A percentile compares a stretch with the other conserved stretches of the same genome.
These are phyloP conservation scores for Naegleria lovaniensis DNA, from an alignment of 208 protist species.

Conservation along the genomic window DNA sequence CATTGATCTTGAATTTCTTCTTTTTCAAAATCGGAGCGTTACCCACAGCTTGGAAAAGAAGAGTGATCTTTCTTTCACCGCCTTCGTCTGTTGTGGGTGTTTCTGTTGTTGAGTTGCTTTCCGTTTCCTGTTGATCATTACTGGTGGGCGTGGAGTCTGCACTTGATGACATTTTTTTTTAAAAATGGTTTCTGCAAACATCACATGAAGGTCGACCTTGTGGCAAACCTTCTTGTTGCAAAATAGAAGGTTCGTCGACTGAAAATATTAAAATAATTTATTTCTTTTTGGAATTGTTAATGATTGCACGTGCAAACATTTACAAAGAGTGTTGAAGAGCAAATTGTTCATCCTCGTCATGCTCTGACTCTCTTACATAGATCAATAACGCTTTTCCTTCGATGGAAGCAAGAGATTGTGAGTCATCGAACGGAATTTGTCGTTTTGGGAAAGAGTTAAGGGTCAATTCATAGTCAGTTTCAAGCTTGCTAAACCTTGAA, in stretches of 20 bases:
- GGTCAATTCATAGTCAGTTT: not conserved
- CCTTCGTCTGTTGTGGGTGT: not conserved
- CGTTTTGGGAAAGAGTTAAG: not conserved
- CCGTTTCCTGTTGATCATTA: not conserved
- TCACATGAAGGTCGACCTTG: too few species aligned
- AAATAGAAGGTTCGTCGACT: too few species aligned
- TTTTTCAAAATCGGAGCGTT: conserved; percentile 8
- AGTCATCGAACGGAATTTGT: not conserved
- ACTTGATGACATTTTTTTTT: not conserved
- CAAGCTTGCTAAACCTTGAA: not conserved
- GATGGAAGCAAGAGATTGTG: not conserved
- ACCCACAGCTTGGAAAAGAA: conserved; percentile 3
- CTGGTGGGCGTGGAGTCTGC: not conserved
- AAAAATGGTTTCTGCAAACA: too few species aligned
- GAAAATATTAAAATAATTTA: too few species aligned
- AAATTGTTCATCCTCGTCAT: not conserved
- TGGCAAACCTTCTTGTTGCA: too few species aligned
- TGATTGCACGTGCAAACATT: not conserved
- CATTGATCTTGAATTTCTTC: not conserved
- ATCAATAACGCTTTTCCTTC: not conserved
- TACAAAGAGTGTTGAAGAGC: not conserved
- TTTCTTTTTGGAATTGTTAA: too few species aligned
- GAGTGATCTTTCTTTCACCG: not conserved
- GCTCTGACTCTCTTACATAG: not conserved
- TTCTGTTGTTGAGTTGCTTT: not conserved